Percentiles rank a stretch among this genome's conserved stretches.
These are phyloP conservation scores for Pseudoperonospora humuli DNA, from an alignment of 352 stramenopile genomes.

Conservation along the genomic window DNA sequence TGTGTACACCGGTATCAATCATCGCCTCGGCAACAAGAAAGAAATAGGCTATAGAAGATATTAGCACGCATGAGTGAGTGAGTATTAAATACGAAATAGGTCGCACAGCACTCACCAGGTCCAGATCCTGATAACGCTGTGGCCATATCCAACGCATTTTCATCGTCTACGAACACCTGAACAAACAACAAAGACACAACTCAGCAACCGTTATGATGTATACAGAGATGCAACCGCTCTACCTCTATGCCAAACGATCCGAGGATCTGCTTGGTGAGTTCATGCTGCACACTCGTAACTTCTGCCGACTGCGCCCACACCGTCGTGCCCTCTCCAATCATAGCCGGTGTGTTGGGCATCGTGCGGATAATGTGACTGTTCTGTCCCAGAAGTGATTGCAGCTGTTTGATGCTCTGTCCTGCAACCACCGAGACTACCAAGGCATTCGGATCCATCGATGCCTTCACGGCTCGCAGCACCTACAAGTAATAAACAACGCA, in stretches of 20 bases:
- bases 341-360: constrained; percentile 96
- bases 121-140: constrained; percentile 91
- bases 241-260: constrained; percentile 88
- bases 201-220: background rate
- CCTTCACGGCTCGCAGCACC: constrained; percentile 59
- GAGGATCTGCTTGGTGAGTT: constrained; percentile 80
- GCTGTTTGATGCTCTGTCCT: constrained; percentile 66
- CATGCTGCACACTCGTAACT: constrained; percentile 68
- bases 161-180: constrained; percentile 90
- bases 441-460: constrained; percentile 43
- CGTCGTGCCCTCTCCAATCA: constrained; percentile 92
- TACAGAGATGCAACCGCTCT: no score
- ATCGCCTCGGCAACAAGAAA: constrained; percentile 94
- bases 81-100: background rate
- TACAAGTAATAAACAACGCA: constrained; percentile 1
- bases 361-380: constrained; percentile 82
- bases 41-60: constrained; percentile 78
- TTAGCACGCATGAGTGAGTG: background rate
- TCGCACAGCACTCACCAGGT: constrained; percentile 35
- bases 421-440: constrained; percentile 82
- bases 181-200: background rate
- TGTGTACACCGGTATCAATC: constrained; percentile 92
- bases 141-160: constrained; percentile 92
- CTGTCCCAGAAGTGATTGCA: constrained; percentile 50
- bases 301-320: constrained; percentile 86